A percentile compares a stretch with the other conserved stretches of the same genome.
Evolutionary conservation across 352 stramenopile genomes (phyloP).

Genomic region (Phytophthora melonis): DNA sequence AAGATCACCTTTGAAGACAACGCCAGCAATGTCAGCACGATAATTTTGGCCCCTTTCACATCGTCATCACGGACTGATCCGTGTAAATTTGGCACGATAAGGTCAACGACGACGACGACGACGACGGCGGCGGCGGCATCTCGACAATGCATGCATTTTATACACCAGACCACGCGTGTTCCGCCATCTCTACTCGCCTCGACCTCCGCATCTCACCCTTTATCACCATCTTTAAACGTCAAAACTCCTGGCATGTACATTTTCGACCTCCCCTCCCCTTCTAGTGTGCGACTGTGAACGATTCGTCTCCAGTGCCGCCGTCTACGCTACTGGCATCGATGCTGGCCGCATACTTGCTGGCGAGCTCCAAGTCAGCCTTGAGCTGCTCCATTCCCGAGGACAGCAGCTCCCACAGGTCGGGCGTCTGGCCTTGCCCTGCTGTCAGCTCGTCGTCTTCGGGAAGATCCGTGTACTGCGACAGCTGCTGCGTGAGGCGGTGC

Average conservation of each 20-base stretch:
- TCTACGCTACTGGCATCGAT: slow-evolving; percentile 70
- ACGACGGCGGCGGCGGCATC: too few species aligned
- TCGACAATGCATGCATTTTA: not conserved
- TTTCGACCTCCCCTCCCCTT: slow-evolving; percentile 16
- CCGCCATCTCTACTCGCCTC: not conserved
- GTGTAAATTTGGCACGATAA: slow-evolving; percentile 36
- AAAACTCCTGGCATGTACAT: slow-evolving; percentile 32
- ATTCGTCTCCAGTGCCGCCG: slow-evolving; percentile 60
- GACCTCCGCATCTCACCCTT: slow-evolving; percentile 24
- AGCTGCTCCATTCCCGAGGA: slow-evolving; percentile 91
- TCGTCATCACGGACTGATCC: not conserved
- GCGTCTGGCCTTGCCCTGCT: slow-evolving; percentile 60
- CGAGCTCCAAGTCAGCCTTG: slow-evolving; percentile 87
- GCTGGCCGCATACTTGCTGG: slow-evolving; percentile 87
- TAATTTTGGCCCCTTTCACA: slow-evolving; percentile 30
- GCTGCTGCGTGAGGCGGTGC: slow-evolving; percentile 80
- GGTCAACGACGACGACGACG: slow-evolving; percentile 14
- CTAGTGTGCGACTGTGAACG: slow-evolving; percentile 64
- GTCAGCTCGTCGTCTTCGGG: slow-evolving; percentile 73
- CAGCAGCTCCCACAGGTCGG: slow-evolving; percentile 87
- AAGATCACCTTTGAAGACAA: not conserved
- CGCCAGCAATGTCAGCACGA: slow-evolving; percentile 9
- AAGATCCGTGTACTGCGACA: slow-evolving; percentile 87
- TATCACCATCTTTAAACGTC: slow-evolving; percentile 20
- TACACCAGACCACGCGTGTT: not conserved